phyloP scores from a whole-genome alignment of 108 stramenopile species.

The Pelagomonas calceolata region DNA sequence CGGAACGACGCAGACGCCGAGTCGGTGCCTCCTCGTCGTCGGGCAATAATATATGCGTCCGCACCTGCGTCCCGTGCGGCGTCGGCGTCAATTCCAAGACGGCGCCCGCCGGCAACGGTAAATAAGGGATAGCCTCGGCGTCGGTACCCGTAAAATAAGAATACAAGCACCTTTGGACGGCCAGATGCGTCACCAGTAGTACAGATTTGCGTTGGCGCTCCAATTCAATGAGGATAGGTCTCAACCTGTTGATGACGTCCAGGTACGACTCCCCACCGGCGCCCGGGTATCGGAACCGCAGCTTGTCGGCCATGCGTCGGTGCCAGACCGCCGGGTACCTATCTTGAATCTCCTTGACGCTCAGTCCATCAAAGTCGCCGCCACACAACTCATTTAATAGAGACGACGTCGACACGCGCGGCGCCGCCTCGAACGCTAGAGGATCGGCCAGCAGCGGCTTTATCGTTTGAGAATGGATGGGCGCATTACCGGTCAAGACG shows the following conservation, averaged over 20 bases:
- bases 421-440: no score
- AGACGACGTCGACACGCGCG: slow-evolving; percentile 14
- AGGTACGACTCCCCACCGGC: slow-evolving; percentile 44
- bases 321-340: slow-evolving; percentile 34
- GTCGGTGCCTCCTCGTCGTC: no score
- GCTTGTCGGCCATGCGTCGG: slow-evolving; percentile 29
- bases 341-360: slow-evolving; percentile 18
- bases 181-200: slow-evolving; percentile 39
- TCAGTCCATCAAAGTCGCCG: slow-evolving; percentile 33
- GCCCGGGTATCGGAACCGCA: slow-evolving; percentile 40
- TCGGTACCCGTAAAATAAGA: slow-evolving; percentile 42
- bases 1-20: no score
- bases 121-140: slow-evolving; percentile 30
- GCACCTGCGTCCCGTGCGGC: slow-evolving; percentile 21
- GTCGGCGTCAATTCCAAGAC: slow-evolving; percentile 29
- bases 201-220: slow-evolving; percentile 34
- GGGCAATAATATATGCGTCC: neutral
- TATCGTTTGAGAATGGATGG: slow-evolving; percentile 13
- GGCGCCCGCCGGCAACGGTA: slow-evolving; percentile 24
- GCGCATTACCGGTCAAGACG: slow-evolving; percentile 33
- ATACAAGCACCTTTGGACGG: slow-evolving; percentile 40
- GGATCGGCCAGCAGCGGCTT: slow-evolving; percentile 9
- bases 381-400: slow-evolving; percentile 40
- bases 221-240: slow-evolving; percentile 40
- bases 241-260: slow-evolving; percentile 43